phyloP scores from a whole-genome alignment of 2,329 filamentous ascomycete genomes.

The Cladophialophora carrionii region DNA sequence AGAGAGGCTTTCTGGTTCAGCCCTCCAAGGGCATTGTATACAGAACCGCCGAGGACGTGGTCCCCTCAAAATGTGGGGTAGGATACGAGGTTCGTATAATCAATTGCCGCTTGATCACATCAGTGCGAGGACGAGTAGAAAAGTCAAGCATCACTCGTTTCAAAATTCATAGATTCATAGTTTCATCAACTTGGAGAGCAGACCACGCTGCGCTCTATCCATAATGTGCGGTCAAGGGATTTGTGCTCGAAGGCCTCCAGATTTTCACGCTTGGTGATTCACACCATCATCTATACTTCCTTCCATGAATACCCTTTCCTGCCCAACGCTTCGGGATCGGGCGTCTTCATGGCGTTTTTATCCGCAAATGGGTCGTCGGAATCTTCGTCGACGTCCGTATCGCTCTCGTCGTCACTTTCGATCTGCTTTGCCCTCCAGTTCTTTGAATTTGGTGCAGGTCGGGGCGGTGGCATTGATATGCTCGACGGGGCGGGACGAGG shows the following conservation, averaged over 20 bases:
- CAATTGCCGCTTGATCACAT: constrained; percentile 8
- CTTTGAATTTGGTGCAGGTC: constrained; percentile 34
- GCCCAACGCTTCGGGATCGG: constrained; percentile 39
- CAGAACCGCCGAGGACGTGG: neutral
- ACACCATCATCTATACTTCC: constrained; percentile 22
- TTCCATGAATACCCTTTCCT: constrained; percentile 35
- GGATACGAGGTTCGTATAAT: constrained; percentile 21
- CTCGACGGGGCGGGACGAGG: constrained; percentile 43
- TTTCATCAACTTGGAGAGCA: constrained; percentile 17
- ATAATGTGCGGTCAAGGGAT: constrained; percentile 5
- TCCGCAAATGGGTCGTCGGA: constrained; percentile 87
- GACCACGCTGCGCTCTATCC: constrained; percentile 6
- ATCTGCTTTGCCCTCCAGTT: constrained; percentile 43
- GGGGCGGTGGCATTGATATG: constrained; percentile 30
- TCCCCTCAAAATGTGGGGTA: constrained; percentile 19
- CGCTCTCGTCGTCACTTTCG: constrained; percentile 61
- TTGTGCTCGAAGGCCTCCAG: constrained; percentile 8
- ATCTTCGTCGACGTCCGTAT: constrained; percentile 66
- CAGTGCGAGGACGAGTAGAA: neutral
- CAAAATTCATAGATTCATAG: constrained; percentile 25
- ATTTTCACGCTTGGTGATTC: constrained; percentile 13
- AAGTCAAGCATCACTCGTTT: neutral
- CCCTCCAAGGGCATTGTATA: neutral
- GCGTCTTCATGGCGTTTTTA: constrained; percentile 69
- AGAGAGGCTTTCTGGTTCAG: neutral